Conservation (phyloP, 2,329 filamentous ascomycete species). For the Exserohilum turcica region DNA sequence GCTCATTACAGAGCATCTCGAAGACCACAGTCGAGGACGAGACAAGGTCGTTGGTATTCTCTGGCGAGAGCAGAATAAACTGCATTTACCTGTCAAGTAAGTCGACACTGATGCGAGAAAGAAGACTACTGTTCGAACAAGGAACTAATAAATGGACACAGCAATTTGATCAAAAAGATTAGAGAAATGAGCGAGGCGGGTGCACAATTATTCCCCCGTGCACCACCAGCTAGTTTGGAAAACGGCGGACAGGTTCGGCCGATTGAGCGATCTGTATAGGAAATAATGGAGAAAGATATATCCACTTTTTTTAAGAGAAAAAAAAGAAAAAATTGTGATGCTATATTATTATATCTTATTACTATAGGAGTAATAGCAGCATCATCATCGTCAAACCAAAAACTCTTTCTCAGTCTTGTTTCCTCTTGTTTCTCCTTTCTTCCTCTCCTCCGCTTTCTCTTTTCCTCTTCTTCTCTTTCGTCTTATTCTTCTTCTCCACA, state of each 20-base stretch:
- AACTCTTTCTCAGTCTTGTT: background rate
- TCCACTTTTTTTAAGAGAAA: too few species aligned
- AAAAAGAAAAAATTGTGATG: too few species aligned
- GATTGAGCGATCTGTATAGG: constrained; percentile 20
- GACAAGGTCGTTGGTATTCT: constrained; percentile 59
- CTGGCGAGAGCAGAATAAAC: constrained; percentile 56
- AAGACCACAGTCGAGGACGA: constrained; percentile 63
- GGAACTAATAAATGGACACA: constrained; percentile 11
- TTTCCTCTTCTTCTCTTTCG: background rate
- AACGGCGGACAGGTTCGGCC: constrained; percentile 4
- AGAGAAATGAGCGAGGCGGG: constrained; percentile 48
- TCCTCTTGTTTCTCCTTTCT: background rate
- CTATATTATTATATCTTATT: background rate
- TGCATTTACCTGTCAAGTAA: constrained; percentile 49
- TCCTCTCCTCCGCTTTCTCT: background rate
- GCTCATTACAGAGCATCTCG: constrained; percentile 65
- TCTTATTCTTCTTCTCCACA: background rate
- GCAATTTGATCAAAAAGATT: constrained; percentile 55
- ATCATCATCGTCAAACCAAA: too few species aligned
- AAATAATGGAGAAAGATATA: too few species aligned
- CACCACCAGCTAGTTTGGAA: background rate
- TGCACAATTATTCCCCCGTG: constrained; percentile 32
- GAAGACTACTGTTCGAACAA: background rate
- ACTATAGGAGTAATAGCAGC: too few species aligned
- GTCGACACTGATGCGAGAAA: constrained; percentile 13